Evolutionary conservation across 805 yeast genomes (phyloP), one percentile per base, ranked within the genome.

Genomic region (Kodamaea restingae): DNA sequence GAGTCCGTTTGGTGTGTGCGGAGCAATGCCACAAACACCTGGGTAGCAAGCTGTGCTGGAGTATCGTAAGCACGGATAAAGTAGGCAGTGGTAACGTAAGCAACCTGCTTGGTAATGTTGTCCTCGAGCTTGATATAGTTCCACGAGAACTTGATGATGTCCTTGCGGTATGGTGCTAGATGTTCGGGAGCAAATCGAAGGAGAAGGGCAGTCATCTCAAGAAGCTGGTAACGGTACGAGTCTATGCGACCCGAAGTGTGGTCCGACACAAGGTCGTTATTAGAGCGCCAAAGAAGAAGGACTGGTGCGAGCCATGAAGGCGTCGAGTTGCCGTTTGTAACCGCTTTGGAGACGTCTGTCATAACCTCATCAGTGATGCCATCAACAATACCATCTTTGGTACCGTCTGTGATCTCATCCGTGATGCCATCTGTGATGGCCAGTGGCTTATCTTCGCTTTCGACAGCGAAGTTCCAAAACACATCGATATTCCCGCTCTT

Each of bases 141-240:
- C 99, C 99, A 93, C 50, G 88, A 84, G 63, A 88, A 93, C 58
- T 87, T 88, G 58, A 93, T 87, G 31, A 93, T 78, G 50, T 88
- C 95, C 54, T 88, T 91, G 31, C 85, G 71, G 48, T 76, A 71
- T 11, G 78, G 83, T 6, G 74, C 64, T 18, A 87, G 71, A 8
- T 70, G 60, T 0, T 64, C 58, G 0, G 95, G 80, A 1, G 85
- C 80, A 61, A 79, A 76, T 52, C 81, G 80, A 18, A 88, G 76
- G 32, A 93, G 63, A 32, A 84, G 62, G 0, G 96, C 80, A 0
- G 98, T 84, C 55, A 88, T 60, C 48, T 90, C 95, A 15, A 93
- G 67, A 7, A 91, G 64, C 42, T 86, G 93, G 45, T 85, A 76
- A 41, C 95, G 70, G 60, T 77, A 83, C 26, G 74, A 68, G 54